A percentile compares a stretch with the other conserved stretches of the same genome.
Evolutionary conservation across 768 basidiomycete species (phyloP).

Genomic region (Chlorophyllum brunneum): DNA sequence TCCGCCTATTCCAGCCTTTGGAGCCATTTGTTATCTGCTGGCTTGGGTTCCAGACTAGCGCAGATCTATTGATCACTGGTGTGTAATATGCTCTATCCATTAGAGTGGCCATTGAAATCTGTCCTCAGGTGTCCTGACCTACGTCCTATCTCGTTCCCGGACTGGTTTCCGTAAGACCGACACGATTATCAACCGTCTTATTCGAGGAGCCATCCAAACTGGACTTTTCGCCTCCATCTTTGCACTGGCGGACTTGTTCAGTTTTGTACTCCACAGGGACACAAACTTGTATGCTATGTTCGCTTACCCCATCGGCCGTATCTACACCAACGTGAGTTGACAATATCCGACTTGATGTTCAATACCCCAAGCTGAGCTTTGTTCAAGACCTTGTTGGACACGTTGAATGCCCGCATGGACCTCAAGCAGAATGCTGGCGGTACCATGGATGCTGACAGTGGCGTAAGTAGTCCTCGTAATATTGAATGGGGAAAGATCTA

Average conservation of each 20-base stretch:
- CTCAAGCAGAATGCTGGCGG: constrained; percentile 22
- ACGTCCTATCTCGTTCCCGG: constrained; percentile 32
- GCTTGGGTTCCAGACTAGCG: constrained; percentile 38
- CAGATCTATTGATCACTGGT: constrained; percentile 43
- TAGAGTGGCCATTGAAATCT: background rate
- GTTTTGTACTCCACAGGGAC: constrained; percentile 25
- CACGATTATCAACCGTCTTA: constrained; percentile 40
- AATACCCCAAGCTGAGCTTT: background rate
- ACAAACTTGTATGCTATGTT: constrained; percentile 24
- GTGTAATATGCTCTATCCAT: constrained; percentile 11
- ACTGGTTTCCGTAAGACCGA: constrained; percentile 46
- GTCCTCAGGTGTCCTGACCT: constrained; percentile 16
- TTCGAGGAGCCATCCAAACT: constrained; percentile 46
- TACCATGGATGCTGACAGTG: constrained; percentile 23
- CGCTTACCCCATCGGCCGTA: constrained; percentile 23
- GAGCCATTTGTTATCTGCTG: constrained; percentile 35
- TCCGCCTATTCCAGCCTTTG: constrained; percentile 30
- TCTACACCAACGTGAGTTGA: constrained; percentile 42
- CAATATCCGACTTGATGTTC: background rate
- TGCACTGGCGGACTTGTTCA: constrained; percentile 40
- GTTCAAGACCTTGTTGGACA: constrained; percentile 37
- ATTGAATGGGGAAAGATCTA: background rate
- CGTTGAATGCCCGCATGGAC: constrained; percentile 29
- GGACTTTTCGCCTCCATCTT: constrained; percentile 43
- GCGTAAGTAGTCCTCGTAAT: constrained; percentile 11